phyloP scores from a whole-genome alignment of 163 green algal genomes.

The Scenedesmus sp. region DNA sequence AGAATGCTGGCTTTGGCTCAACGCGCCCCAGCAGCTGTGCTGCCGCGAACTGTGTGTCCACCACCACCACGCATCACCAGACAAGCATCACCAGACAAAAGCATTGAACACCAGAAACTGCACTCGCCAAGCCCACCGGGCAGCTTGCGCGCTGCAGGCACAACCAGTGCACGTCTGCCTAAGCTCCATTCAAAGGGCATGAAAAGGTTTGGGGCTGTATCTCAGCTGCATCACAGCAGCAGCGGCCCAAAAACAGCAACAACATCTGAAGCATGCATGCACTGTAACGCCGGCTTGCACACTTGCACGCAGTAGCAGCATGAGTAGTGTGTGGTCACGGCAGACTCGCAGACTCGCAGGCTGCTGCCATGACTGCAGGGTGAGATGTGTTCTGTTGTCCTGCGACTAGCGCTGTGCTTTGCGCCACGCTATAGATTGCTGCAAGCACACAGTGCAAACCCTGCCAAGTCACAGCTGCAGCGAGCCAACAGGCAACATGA shows the following conservation, averaged over 20 bases:
- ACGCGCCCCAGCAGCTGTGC: background rate
- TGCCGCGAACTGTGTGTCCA: too few species aligned
- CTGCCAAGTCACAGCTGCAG: background rate
- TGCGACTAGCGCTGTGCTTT: background rate
- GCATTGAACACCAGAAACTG: background rate
- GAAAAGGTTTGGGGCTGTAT: background rate
- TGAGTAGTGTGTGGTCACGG: conserved; percentile 9
- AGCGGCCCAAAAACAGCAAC: background rate
- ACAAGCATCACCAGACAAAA: too few species aligned
- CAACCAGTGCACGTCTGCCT: background rate
- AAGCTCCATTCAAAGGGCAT: background rate
- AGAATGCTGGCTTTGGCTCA: too few species aligned
- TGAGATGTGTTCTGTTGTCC: background rate
- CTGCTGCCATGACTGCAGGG: background rate
- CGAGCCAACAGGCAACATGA: background rate
- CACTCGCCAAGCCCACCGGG: background rate
- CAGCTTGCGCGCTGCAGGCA: background rate
- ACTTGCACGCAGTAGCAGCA: background rate
- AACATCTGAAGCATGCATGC: background rate
- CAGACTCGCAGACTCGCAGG: background rate
- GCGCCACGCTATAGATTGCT: background rate
- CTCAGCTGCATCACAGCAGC: conserved; percentile 6
- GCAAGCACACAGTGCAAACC: background rate
- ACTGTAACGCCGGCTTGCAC: background rate
- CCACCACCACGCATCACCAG: background rate